These are phyloP conservation scores for Thelonectria discophora DNA, from an alignment of 2,329 filamentous ascomycete genomes.

Conservation along the genomic window DNA sequence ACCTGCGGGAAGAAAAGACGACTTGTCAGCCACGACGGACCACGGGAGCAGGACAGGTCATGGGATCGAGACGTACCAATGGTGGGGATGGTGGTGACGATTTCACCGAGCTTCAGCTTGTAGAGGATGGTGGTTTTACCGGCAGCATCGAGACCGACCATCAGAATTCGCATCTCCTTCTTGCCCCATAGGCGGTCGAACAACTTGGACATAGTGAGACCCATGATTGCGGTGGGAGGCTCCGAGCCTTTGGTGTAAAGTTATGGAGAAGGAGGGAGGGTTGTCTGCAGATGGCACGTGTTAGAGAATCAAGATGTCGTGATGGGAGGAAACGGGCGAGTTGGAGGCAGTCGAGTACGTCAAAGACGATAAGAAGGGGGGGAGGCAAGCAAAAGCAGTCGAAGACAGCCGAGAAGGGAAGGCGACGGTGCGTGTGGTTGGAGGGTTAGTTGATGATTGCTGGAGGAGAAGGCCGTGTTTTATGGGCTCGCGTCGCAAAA, in stretches of 20 bases:
- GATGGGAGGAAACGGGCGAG: conserved; percentile 32
- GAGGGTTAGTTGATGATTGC: conserved; percentile 29
- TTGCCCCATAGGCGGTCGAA: conserved; percentile 97
- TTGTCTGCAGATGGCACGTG: conserved; percentile 18
- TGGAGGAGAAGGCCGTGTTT: conserved; percentile 35
- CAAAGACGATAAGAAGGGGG: conserved; percentile 26
- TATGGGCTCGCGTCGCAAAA: conserved; percentile 42
- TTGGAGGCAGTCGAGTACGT: conserved; percentile 27
- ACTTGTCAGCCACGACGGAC: conserved; percentile 37
- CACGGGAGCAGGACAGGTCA: background rate
- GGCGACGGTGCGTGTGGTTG: conserved; percentile 20
- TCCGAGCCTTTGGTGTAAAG: conserved; percentile 42
- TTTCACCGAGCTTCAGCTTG: conserved; percentile 99
- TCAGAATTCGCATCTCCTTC: conserved; percentile 99
- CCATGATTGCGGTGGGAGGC: conserved; percentile 78
- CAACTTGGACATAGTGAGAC: conserved; percentile 96
- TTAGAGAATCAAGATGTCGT: conserved; percentile 26
- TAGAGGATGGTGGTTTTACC: conserved; percentile 99
- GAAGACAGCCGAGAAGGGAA: conserved; percentile 29
- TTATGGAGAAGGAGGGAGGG: conserved; percentile 37
- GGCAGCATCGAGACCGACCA: conserved; percentile 99
- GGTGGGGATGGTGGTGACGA: conserved; percentile 98
- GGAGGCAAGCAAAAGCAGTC: conserved; percentile 13
- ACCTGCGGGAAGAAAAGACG: conserved; percentile 59
- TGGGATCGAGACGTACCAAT: conserved; percentile 70